phyloP scores from a whole-genome alignment of 2,329 filamentous ascomycete species.

The Cadophora luteo-olivacea region DNA sequence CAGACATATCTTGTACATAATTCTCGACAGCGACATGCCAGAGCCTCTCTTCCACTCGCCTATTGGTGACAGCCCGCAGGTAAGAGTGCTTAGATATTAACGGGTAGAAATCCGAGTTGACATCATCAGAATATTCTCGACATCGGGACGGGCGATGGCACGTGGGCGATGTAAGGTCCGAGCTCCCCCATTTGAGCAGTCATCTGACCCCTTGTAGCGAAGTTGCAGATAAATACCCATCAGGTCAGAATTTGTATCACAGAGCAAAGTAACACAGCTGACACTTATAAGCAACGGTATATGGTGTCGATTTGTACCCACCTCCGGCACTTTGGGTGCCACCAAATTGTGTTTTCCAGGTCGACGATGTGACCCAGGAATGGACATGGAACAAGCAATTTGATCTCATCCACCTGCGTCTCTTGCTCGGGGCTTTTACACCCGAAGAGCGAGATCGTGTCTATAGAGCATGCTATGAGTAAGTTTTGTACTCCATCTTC shows the following conservation, averaged over 20 bases:
- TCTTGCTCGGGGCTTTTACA: conserved; percentile 42
- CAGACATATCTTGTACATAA: conserved; percentile 5
- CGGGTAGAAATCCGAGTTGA: background rate
- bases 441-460: conserved; percentile 3
- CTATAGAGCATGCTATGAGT: conserved; percentile 4
- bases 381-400: conserved; percentile 54
- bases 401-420: conserved; percentile 56
- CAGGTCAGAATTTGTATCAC: background rate
- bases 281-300: background rate
- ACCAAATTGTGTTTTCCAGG: conserved; percentile 57
- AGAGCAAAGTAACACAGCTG: background rate
- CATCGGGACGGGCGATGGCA: conserved; percentile 7
- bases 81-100: background rate
- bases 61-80: background rate
- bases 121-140: conserved; percentile 2
- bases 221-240: conserved; percentile 13
- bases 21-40: conserved; percentile 9
- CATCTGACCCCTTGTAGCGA: background rate
- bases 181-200: background rate
- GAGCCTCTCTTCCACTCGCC: conserved; percentile 14
- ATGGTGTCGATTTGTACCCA: conserved; percentile 15
- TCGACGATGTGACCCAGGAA: conserved; percentile 57
- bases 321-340: conserved; percentile 40
- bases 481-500: background rate
- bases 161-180: conserved; percentile 10